Percentiles rank a stretch among this genome's conserved stretches.
These are phyloP conservation scores for Corylus heterophylla DNA, from an alignment of 306 rosid genomes.

Conservation along the genomic window DNA sequence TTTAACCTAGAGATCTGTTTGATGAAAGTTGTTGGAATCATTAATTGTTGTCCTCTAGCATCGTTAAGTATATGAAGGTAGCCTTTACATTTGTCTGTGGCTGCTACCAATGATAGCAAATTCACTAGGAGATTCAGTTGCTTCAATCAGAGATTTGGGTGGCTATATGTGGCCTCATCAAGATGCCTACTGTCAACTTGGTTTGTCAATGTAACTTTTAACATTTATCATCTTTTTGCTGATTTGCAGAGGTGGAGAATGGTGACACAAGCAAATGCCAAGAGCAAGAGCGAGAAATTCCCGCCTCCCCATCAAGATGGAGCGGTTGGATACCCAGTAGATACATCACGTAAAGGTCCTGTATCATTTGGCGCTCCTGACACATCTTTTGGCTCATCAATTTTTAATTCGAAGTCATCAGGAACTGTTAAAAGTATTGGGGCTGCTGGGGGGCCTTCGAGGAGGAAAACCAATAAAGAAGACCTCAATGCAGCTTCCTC, in stretches of 20 bases:
- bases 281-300: constrained; percentile 96
- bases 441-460: constrained; percentile 46
- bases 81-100: neutral
- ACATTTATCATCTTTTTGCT: constrained; percentile 33
- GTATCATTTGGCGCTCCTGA: constrained; percentile 66
- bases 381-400: constrained; percentile 57
- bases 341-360: constrained; percentile 55
- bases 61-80: neutral
- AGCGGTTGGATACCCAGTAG: constrained; percentile 71
- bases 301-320: constrained; percentile 97
- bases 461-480: constrained; percentile 46
- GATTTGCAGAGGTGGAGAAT: constrained; percentile 83
- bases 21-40: neutral
- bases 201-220: neutral
- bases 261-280: constrained; percentile 63
- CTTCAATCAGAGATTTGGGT: neutral
- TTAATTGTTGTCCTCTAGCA: neutral
- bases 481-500: constrained; percentile 58
- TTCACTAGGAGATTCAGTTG: neutral
- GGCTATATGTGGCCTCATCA: neutral
- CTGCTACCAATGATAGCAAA: neutral
- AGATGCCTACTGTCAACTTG: neutral
- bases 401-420: constrained; percentile 54
- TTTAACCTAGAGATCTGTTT: neutral
- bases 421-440: constrained; percentile 44